These are phyloP conservation scores for Hordeum pubiflorum DNA, from an alignment of 202 grass and related monocot species.

Conservation along the genomic window DNA sequence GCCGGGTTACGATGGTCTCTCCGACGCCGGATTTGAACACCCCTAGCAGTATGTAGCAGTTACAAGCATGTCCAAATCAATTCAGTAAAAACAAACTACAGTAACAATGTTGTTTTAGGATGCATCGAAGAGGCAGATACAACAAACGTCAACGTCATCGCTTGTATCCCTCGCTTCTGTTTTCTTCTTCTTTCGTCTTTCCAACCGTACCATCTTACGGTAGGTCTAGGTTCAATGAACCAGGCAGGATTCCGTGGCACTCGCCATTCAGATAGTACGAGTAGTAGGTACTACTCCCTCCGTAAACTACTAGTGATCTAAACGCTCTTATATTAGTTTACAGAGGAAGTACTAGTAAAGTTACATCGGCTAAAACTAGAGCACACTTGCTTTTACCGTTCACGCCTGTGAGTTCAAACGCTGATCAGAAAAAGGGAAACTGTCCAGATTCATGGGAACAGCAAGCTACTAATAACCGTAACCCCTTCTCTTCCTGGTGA, in stretches of 20 bases:
- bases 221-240: conserved; percentile 43
- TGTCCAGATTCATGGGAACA: conserved; percentile 14
- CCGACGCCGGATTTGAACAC: not conserved
- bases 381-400: not conserved
- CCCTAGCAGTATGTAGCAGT: not conserved
- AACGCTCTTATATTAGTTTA: too few species aligned
- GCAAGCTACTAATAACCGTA: conserved; percentile 1
- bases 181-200: not conserved
- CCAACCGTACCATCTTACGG: not conserved
- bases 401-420: not conserved
- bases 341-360: too few species aligned
- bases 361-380: conserved; percentile 13
- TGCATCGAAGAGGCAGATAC: not conserved
- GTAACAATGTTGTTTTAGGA: not conserved
- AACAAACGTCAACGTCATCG: not conserved
- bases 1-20: not conserved
- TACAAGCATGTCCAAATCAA: not conserved
- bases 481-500: not conserved
- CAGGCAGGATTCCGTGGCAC: not conserved
- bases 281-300: too few species aligned
- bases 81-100: not conserved
- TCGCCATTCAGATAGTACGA: not conserved
- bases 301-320: too few species aligned
- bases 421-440: conserved; percentile 18
- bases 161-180: not conserved